Percentiles rank a stretch among this genome's conserved stretches.
Evolutionary conservation across 495 filamentous ascomycete species (phyloP).

Genomic region (Cercophora newfieldiana): DNA sequence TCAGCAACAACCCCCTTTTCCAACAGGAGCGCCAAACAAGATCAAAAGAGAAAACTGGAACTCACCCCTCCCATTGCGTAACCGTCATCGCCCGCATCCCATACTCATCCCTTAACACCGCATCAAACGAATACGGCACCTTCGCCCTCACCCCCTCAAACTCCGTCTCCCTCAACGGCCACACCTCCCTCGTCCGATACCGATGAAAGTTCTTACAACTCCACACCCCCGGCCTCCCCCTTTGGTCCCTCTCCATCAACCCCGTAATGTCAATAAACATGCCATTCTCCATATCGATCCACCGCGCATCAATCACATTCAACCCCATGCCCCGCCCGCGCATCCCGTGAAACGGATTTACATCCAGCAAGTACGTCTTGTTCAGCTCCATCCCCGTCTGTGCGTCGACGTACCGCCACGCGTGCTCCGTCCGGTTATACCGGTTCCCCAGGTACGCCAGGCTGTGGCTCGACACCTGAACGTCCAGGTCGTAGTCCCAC

Average conservation of each 20-base stretch:
- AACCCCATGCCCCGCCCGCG: constrained; percentile 62
- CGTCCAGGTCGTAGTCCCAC: constrained; percentile 90
- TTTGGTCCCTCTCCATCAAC: constrained; percentile 65
- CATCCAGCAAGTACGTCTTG: constrained; percentile 67
- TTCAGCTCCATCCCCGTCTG: neutral
- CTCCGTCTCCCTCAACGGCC: constrained; percentile 70
- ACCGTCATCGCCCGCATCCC: constrained; percentile 61
- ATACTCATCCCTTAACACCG: constrained; percentile 76
- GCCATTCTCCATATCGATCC: constrained; percentile 75
- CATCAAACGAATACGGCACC: constrained; percentile 74
- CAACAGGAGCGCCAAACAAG: neutral
- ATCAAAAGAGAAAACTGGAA: constrained; percentile 15
- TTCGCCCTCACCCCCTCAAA: constrained; percentile 77
- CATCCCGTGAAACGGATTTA: constrained; percentile 69
- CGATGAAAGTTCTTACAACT: constrained; percentile 80
- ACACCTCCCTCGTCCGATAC: constrained; percentile 71
- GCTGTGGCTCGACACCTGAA: constrained; percentile 68
- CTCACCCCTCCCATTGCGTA: constrained; percentile 64
- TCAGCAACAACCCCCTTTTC: constrained; percentile 16
- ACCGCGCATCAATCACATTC: constrained; percentile 85
- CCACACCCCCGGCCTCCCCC: constrained; percentile 62
- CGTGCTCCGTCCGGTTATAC: constrained; percentile 65
- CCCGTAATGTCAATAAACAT: constrained; percentile 90
- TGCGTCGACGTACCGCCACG: constrained; percentile 49
- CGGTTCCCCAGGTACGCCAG: constrained; percentile 60